Percentiles rank a stretch among this genome's conserved stretches.
Conservation (phyloP, 768 basidiomycete genomes). For the Xerocomus brunneocitrinus region DNA sequence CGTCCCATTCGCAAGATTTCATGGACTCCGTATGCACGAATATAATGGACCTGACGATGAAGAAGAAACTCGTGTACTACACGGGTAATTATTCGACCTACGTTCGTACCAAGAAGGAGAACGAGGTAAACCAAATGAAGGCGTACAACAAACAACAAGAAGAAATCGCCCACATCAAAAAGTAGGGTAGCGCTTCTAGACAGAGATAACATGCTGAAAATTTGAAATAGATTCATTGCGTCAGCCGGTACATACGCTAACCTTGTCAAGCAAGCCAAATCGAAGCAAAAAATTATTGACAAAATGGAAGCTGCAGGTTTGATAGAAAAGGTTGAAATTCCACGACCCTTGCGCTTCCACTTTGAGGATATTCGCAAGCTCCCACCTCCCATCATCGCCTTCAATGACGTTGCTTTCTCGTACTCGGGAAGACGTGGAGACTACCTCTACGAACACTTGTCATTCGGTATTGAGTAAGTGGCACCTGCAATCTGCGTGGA, state of each 20-base stretch:
- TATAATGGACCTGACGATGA: conserved; percentile 90
- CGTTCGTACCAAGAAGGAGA: conserved; percentile 92
- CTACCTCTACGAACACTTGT: conserved; percentile 81
- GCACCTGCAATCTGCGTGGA: conserved; percentile 1
- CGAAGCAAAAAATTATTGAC: conserved; percentile 99
- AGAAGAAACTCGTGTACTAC: conserved; percentile 94
- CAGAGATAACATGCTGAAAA: conserved; percentile 7
- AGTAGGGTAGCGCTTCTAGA: conserved; percentile 44
- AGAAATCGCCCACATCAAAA: conserved; percentile 97
- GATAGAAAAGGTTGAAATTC: conserved; percentile 82
- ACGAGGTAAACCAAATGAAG: conserved; percentile 99
- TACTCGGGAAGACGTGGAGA: conserved; percentile 89
- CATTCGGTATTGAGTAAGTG: conserved; percentile 95
- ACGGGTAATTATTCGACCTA: conserved; percentile 97
- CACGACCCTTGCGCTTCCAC: conserved; percentile 80
- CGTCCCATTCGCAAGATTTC: conserved; percentile 98
- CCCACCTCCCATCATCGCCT: conserved; percentile 96
- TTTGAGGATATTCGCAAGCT: conserved; percentile 93
- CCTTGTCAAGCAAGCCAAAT: conserved; percentile 97
- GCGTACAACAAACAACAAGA: conserved; percentile 98
- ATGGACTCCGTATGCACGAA: conserved; percentile 98
- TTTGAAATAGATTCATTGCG: conserved; percentile 74
- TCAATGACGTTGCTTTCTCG: conserved; percentile 90
- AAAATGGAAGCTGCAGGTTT: conserved; percentile 99
- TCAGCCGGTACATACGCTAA: conserved; percentile 99